phyloP scores from a whole-genome alignment of 2,329 filamentous ascomycete genomes.

The Hymenoscyphus infarciens region DNA sequence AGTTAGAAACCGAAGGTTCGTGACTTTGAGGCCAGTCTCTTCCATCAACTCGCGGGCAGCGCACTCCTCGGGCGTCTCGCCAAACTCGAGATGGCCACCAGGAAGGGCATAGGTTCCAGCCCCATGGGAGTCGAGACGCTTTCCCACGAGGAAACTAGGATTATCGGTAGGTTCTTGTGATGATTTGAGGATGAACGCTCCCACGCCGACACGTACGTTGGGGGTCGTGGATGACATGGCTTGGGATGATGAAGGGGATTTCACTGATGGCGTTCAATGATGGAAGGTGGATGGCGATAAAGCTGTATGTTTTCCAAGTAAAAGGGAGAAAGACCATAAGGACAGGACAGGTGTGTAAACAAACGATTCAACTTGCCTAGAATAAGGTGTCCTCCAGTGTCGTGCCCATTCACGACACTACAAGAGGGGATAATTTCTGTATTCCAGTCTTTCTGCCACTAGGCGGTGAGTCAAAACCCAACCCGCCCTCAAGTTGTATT shows the following conservation, averaged over 20 bases:
- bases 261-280: background rate
- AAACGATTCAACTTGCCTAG: too few species aligned
- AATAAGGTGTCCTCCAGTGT: too few species aligned
- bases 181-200: conserved; percentile 22
- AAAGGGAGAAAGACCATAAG: too few species aligned
- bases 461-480: too few species aligned
- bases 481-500: too few species aligned
- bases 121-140: conserved; percentile 20
- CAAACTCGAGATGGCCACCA: conserved; percentile 71
- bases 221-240: conserved; percentile 2
- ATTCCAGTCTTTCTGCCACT: too few species aligned
- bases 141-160: conserved; percentile 21
- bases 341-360: too few species aligned
- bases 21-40: conserved; percentile 63
- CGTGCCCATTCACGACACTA: too few species aligned
- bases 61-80: conserved; percentile 59
- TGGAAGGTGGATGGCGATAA: background rate
- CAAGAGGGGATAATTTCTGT: too few species aligned
- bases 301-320: too few species aligned
- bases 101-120: conserved; percentile 62
- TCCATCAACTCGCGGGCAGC: conserved; percentile 65
- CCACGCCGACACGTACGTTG: conserved; percentile 21
- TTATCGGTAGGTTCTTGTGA: conserved; percentile 10
- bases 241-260: background rate
- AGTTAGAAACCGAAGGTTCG: conserved; percentile 49